phyloP scores from a whole-genome alignment of 1,139 yeast genomes.

The Geotrichum candidum region DNA sequence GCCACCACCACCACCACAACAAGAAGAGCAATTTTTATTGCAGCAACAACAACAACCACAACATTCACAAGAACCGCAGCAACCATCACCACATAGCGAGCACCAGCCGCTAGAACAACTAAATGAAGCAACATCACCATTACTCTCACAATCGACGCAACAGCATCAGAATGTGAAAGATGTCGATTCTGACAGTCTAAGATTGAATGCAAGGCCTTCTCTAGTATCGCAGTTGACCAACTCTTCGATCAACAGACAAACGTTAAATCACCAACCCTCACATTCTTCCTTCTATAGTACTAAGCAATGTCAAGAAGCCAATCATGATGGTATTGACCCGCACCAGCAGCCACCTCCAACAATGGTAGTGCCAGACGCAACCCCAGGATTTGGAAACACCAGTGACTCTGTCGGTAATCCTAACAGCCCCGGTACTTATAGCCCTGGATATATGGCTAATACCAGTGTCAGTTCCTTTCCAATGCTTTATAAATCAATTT shows the following conservation, averaged over 20 bases:
- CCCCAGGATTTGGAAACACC: slow-evolving; percentile 4
- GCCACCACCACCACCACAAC: not conserved
- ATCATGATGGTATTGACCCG: not conserved
- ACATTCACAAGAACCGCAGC: not conserved
- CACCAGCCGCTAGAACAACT: not conserved
- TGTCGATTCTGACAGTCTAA: not conserved
- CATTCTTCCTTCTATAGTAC: slow-evolving; percentile 2
- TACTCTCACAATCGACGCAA: not conserved
- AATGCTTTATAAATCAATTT: not conserved
- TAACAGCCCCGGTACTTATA: not conserved
- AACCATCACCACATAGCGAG: not conserved
- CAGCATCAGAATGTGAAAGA: not conserved
- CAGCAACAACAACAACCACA: not conserved
- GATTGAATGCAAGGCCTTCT: not conserved
- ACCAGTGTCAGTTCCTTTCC: not conserved
- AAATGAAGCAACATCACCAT: not conserved
- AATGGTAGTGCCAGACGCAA: slow-evolving; percentile 8
- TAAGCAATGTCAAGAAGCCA: not conserved
- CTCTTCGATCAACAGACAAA: slow-evolving; percentile 7
- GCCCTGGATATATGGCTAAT: not conserved
- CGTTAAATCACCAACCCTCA: slow-evolving; percentile 14
- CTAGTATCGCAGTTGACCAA: not conserved
- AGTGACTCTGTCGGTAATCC: slow-evolving; percentile 1
- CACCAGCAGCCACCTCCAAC: not conserved
- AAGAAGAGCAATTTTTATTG: not conserved